Percentiles rank a stretch among this genome's conserved stretches.
phyloP scores from a whole-genome alignment of 495 filamentous ascomycete species.

The Hyaloscypha bicolor region DNA sequence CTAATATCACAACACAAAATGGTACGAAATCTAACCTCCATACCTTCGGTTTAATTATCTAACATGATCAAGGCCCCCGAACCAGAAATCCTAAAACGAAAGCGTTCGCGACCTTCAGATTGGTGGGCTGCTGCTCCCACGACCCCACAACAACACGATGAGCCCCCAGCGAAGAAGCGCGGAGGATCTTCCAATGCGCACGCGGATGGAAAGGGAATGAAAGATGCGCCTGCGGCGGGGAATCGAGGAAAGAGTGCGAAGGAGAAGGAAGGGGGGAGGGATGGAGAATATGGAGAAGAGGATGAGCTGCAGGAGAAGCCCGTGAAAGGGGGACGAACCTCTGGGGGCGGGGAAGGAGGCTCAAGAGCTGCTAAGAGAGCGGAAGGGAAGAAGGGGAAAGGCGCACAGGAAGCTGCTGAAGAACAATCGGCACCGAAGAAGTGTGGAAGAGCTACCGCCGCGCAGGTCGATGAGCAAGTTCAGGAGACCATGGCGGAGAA shows the following conservation, averaged over 20 bases:
- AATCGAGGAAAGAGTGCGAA: constrained; percentile 13
- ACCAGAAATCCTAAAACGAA: constrained; percentile 26
- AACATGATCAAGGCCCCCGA: constrained; percentile 26
- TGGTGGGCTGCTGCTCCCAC: constrained; percentile 25
- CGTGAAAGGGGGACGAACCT: constrained; percentile 1
- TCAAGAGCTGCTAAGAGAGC: background rate
- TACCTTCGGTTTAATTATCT: background rate
- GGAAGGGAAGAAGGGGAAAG: background rate
- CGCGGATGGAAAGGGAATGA: background rate
- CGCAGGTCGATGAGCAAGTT: background rate
- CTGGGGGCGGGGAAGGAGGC: background rate
- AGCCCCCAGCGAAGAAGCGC: constrained; percentile 11
- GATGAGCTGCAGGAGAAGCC: constrained; percentile 2
- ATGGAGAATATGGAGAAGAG: constrained; percentile 4
- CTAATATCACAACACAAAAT: constrained; percentile 16
- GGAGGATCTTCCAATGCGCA: constrained; percentile 6
- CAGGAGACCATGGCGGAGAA: background rate
- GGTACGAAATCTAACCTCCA: constrained; percentile 7
- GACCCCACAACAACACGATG: constrained; percentile 9
- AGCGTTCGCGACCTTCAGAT: constrained; percentile 31
- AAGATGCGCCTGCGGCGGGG: constrained; percentile 11
- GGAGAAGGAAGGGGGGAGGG: background rate
- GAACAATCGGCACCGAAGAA: constrained; percentile 2
- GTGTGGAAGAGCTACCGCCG: background rate
- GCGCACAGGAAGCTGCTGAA: constrained; percentile 2